Base-by-base conservation (phyloP, 202 grass and related monocot species). In the Cymbopogon flexuosus region DNA sequence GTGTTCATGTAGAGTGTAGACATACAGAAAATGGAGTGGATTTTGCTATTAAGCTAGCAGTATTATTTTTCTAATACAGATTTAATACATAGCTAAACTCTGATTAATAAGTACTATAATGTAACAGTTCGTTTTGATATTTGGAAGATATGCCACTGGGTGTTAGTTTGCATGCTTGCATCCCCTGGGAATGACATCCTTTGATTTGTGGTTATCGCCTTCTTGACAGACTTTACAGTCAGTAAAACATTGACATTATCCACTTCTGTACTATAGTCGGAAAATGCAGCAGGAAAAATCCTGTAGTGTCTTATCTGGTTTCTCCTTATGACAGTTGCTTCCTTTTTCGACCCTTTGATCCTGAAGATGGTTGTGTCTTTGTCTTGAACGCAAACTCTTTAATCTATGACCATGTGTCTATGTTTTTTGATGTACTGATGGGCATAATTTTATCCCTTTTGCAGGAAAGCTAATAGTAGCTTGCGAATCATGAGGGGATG, bases 381-480 rank as follows among this genome's bases (percentile, higher is more conserved):
- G 16, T 31, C 6, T 71, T 78, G 22, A 64, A 64, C 58, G 66
- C 16, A 78, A 58, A 5, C 66, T 43, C 42, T 3, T 3, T 45
- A 45, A 2, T 45, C 42, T 45, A 45, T 14, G 35, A 49, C 37
- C n/a, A n/a, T n/a, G n/a, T n/a, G n/a, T n/a, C n/a, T 24, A 87
- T 34, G 14, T n/a, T 66, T 5, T 46, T 65, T 8, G n/a, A 57
- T 21, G 41, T 16, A 73, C 68, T 70, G 34, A 84, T 19, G 4
- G 12, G 9, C 22, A 74, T 62, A 0, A 62, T 6, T 64, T 18
- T 77, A 43, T 57, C 45, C 8, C 5, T 10, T 12, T 0, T 57
- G 57, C 79, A 87, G 79, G 58, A 36, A 75, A 76, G 11, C 16
- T 40, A 60, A 8, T 39, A 6, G 30, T 54, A 41, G 31, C 22